Conservation (phyloP, 176 grass and related monocot species). For the Juncus effusus region DNA sequence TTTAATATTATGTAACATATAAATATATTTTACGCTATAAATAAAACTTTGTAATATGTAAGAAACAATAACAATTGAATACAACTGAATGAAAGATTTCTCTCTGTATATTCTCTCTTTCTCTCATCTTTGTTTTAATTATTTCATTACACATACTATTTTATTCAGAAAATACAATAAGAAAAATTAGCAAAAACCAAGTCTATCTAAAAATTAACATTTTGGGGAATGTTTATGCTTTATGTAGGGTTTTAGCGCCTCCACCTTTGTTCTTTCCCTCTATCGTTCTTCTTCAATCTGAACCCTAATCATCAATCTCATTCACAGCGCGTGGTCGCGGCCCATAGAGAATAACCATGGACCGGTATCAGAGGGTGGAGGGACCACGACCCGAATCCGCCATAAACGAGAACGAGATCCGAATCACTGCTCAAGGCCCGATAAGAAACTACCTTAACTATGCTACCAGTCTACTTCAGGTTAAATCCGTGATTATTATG, state of each 20-base stretch:
- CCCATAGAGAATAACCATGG: constrained; percentile 44
- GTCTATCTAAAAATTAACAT: constrained; percentile 12
- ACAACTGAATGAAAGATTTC: too few species aligned
- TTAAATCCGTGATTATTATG: constrained; percentile 21
- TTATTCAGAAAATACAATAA: too few species aligned
- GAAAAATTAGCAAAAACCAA: constrained; percentile 13
- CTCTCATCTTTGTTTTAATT: too few species aligned
- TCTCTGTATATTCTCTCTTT: too few species aligned
- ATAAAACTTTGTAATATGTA: too few species aligned
- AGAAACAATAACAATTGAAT: too few species aligned
- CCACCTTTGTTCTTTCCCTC: constrained; percentile 6
- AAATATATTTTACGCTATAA: too few species aligned
- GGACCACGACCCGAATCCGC: constrained; percentile 78
- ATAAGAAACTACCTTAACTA: constrained; percentile 98
- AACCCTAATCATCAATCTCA: constrained; percentile 8
- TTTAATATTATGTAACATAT: too few species aligned
- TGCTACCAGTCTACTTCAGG: constrained; percentile 82
- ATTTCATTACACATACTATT: too few species aligned
- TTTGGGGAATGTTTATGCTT: constrained; percentile 27
- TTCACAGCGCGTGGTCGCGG: not conserved
- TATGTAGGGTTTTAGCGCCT: constrained; percentile 73
- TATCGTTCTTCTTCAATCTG: constrained; percentile 15
- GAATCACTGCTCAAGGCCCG: constrained; percentile 91
- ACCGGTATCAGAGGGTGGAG: constrained; percentile 90
- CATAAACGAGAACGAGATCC: constrained; percentile 97